phyloP scores from a whole-genome alignment of 208 protist species.

The Herpetomonas tarakana region DNA sequence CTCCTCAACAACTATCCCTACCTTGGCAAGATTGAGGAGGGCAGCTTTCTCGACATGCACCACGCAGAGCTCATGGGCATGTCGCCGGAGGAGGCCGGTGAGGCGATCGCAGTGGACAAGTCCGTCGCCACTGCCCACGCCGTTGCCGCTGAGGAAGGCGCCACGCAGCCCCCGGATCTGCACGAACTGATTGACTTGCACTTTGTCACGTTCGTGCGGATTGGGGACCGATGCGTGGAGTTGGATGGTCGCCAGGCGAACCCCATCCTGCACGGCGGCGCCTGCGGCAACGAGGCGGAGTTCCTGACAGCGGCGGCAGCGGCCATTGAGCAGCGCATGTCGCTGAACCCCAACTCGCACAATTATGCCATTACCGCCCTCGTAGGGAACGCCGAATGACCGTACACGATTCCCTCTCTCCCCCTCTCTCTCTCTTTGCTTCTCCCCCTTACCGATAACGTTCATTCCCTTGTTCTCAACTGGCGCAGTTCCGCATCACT shows the following conservation, averaged over 20 bases:
- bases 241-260: constrained; percentile 90
- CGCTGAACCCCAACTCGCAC: constrained; percentile 45
- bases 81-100: constrained; percentile 16
- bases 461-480: background rate
- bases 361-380: constrained; percentile 83
- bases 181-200: constrained; percentile 90
- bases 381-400: constrained; percentile 15
- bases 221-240: constrained; percentile 89
- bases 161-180: constrained; percentile 49
- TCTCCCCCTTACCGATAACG: background rate
- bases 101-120: constrained; percentile 32
- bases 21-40: constrained; percentile 35
- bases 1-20: constrained; percentile 88
- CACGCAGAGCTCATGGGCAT: background rate
- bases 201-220: constrained; percentile 91
- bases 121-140: constrained; percentile 58
- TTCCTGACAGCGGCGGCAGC: constrained; percentile 69
- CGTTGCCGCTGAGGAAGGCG: constrained; percentile 51
- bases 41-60: constrained; percentile 31
- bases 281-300: constrained; percentile 39
- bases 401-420: constrained; percentile 3
- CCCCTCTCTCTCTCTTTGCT: constrained; percentile 4
- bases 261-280: constrained; percentile 85
- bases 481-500: too few species aligned
- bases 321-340: constrained; percentile 78